Evolutionary conservation across 208 protist species (phyloP).

Genomic region (Acanthamoeba triangularis): DNA sequence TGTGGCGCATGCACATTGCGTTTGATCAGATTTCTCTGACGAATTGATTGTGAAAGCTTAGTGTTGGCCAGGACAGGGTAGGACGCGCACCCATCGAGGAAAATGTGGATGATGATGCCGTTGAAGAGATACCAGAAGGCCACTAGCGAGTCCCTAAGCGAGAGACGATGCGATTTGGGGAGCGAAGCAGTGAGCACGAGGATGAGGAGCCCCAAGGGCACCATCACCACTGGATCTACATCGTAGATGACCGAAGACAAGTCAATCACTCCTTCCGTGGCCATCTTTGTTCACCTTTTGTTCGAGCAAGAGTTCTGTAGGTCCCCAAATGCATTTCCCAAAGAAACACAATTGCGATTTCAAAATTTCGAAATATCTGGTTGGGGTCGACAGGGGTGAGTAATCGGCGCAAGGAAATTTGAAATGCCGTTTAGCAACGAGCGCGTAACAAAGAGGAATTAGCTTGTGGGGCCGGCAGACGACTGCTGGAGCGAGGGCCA

Average conservation of each 20-base stretch:
- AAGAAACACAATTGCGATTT: neutral
- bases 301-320: neutral
- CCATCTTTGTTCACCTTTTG: too few species aligned
- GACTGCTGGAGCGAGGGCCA: too few species aligned
- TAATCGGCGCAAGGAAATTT: neutral
- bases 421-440: too few species aligned
- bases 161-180: neutral
- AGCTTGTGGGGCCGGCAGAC: too few species aligned
- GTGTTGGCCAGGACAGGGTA: neutral
- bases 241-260: slow-evolving; percentile 7
- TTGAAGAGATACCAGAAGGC: slow-evolving; percentile 41
- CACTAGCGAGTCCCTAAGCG: slow-evolving; percentile 13
- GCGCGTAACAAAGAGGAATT: too few species aligned
- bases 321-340: neutral
- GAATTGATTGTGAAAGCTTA: too few species aligned
- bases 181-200: slow-evolving; percentile 3
- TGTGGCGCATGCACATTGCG: neutral
- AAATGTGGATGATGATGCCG: slow-evolving; percentile 64
- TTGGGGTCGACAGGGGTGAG: neutral
- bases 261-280: slow-evolving; percentile 10
- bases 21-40: neutral
- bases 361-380: too few species aligned
- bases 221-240: slow-evolving; percentile 18
- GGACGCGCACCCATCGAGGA: slow-evolving; percentile 26
- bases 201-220: neutral